Evolutionary conservation across 2,329 filamentous ascomycete species (phyloP), one percentile per base, ranked within the genome.

Genomic region (Cercospora berteroae): DNA sequence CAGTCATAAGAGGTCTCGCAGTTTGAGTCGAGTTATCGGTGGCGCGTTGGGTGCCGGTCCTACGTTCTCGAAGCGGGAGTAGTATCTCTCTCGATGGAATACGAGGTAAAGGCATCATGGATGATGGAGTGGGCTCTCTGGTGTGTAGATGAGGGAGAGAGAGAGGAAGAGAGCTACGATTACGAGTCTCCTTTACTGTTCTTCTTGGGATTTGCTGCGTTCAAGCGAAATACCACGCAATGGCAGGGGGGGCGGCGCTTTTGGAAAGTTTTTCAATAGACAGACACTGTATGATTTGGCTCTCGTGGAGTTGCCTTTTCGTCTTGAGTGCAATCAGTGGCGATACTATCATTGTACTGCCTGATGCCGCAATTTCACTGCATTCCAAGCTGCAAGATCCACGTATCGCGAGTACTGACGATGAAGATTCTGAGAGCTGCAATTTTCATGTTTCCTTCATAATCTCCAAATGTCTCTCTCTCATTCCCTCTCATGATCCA

Each of bases 11-110:
- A 71, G 72, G 10, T 65, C 69, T 6, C 67, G 70, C 20, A 76
- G 73, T 50, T 33, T 77, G 50, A 70, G 70, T 48, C 65, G 68
- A 18, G 65, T 77, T n/a, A 63, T 77, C 3, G 67, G 68, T 13
- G 68, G 74, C 13, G 75, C 71, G 1, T 56, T 77, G 44, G 67
- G 65, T 62, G 74, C 75, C 56, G 75, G 75, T 4, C 75, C 75
- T 36, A 76, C 73, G n/a, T 67, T 69, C 36, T 67, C 70, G 25
- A 76, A 76, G 70, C 66, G 70, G 25, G 73, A 74, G 36, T 74
- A 65, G 57, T 23, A 60, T n/a, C 8, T 48, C 18, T 20, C 48
- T 52, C 20, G 48, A 16, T 20, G 3, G 20, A 13, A 13, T 13
- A 25, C 48, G 12, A 52, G 48, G 48, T 52, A 3, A 8, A 7